A percentile compares a stretch with the other conserved stretches of the same genome.
phyloP scores from a whole-genome alignment of 257 asterid genomes.

The Scutellaria barbata region DNA sequence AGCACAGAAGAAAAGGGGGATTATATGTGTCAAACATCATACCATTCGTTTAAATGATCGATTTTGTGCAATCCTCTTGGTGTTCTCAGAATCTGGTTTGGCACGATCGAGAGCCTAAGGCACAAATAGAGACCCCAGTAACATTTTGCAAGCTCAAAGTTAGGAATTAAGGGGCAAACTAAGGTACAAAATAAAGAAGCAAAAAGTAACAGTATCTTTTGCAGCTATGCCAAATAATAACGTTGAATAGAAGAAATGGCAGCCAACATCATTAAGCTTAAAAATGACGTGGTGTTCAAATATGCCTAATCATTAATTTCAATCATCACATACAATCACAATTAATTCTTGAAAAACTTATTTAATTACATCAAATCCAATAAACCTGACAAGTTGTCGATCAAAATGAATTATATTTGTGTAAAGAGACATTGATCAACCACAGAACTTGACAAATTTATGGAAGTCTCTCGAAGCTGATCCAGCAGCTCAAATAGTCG shows the following conservation, averaged over 20 bases:
- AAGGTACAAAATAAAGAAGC: neutral
- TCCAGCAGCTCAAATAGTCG: neutral
- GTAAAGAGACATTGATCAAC: neutral
- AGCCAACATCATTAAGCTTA: neutral
- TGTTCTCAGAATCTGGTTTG: constrained; percentile 68
- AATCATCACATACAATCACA: neutral
- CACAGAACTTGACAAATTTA: neutral
- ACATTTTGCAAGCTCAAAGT: constrained; percentile 27
- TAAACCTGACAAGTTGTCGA: neutral
- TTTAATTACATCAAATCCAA: neutral
- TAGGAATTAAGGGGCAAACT: neutral
- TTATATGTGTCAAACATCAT: constrained; percentile 23
- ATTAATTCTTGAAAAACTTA: no score
- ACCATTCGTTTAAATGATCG: constrained; percentile 77
- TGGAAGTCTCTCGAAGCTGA: neutral
- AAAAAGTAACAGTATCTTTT: neutral
- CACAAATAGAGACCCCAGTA: constrained; percentile 29
- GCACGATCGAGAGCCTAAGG: constrained; percentile 84
- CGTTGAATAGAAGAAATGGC: neutral
- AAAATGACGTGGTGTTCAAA: neutral
- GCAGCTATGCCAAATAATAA: constrained; percentile 6
- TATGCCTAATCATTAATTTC: neutral
- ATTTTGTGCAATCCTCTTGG: constrained; percentile 45
- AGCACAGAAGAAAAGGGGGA: constrained; percentile 1
- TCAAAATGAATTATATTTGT: neutral